phyloP scores from a whole-genome alignment of 331 rosid genomes.

The Malus hybrid region DNA sequence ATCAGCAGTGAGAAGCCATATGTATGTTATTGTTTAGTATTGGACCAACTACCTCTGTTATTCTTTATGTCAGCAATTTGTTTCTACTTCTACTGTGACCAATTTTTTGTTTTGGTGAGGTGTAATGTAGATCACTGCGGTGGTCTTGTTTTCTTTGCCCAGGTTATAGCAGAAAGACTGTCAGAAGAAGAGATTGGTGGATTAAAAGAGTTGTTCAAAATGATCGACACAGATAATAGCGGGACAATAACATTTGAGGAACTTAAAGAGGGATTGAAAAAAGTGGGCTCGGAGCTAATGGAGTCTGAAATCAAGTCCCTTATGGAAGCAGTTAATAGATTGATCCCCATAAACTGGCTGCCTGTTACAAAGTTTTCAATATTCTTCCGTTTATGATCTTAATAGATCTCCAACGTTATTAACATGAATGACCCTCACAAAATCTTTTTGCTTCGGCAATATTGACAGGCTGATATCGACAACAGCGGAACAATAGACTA shows the following conservation, averaged over 20 bases:
- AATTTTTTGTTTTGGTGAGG: not conserved
- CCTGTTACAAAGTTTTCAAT: not conserved
- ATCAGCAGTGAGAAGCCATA: no score
- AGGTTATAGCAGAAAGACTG: constrained; percentile 87
- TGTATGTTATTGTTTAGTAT: no score
- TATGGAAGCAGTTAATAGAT: constrained; percentile 75
- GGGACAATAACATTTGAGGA: constrained; percentile 89
- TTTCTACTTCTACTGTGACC: not conserved
- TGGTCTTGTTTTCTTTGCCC: constrained; percentile 4
- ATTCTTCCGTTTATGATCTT: not conserved
- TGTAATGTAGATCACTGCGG: not conserved
- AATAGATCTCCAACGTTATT: not conserved
- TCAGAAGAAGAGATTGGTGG: constrained; percentile 97
- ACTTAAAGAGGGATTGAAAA: constrained; percentile 67
- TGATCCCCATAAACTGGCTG: constrained; percentile 1
- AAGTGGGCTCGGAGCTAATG: constrained; percentile 78
- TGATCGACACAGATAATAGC: constrained; percentile 78
- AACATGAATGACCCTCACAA: not conserved
- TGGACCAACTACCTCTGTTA: not conserved
- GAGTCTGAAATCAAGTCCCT: constrained; percentile 82
- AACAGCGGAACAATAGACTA: constrained; percentile 82
- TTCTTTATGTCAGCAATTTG: not conserved
- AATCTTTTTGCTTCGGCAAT: constrained; percentile 4
- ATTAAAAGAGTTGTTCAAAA: constrained; percentile 73
- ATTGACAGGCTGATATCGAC: constrained; percentile 81